Evolutionary conservation across 2,329 filamentous ascomycete genomes (phyloP), one percentile per base, ranked within the genome.

Genomic region (Aureobasidium sp.): DNA sequence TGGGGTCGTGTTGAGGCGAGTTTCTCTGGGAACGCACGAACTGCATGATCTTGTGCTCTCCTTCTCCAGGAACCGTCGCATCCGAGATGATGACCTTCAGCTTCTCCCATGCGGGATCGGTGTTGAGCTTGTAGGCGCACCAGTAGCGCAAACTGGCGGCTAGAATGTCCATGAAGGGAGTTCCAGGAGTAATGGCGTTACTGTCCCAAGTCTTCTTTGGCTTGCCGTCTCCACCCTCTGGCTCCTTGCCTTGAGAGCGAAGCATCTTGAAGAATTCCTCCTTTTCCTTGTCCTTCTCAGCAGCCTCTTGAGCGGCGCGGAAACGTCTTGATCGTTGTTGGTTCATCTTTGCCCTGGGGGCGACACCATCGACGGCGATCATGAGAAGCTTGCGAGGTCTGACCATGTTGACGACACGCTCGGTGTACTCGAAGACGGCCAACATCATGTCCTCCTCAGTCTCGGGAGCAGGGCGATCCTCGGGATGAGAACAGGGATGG

Each of bases 361-460:
- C 94, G 66, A 99, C 94, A 73, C 94, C 94, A 77, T 99, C 94
- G 73, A 99, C 92, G 70, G 94, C 94, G 71, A 99, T 97, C 89
- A 97, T 94, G 61, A 99, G 83, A 53, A 99, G 79, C 77, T 97
- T 97, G 68, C 94, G 86, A 10, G 94, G 94, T 64, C 94, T 89
- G 66, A 96, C 93, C 93, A 99, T 99, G 74, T 96, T 97, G 67
- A 99, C 90, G 29, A 99, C 92, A 63, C 94, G 88, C 72, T 99
- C 92, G n/a, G 94, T 99, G 76, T 99, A 99, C 72, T 88, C 90
- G 81, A 99, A 99, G 64, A 99, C 87, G 72, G 95, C 95, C 69
- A 97, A 74, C 94, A 99, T 99, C 94, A 99, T 99, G 77, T 97
- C 94, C 74, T 96, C 91, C 78, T 99, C 94, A 64, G 94, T 93